phyloP scores from a whole-genome alignment of 331 rosid genomes.

The Malus hybrid region DNA sequence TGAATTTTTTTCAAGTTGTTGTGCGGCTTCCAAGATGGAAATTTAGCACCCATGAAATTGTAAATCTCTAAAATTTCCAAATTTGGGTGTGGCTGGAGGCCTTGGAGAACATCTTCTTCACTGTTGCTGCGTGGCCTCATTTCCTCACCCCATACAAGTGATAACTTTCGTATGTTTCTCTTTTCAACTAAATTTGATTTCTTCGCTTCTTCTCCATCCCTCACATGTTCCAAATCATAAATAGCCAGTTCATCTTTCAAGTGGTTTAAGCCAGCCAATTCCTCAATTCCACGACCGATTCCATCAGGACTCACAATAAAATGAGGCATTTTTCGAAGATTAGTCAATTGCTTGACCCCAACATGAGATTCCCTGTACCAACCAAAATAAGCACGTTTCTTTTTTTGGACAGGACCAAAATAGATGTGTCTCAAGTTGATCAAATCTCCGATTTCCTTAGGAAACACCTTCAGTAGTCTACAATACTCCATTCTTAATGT shows the following conservation, averaged over 20 bases:
- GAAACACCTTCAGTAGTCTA: rapidly evolving
- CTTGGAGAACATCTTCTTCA: neutral
- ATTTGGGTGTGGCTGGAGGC: neutral
- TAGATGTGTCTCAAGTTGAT: neutral
- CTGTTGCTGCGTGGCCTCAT: rapidly evolving
- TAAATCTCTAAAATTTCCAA: neutral
- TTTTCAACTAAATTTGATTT: neutral
- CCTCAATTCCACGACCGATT: neutral
- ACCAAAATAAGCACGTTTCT: neutral
- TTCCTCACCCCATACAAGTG: neutral
- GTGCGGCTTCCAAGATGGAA: no score
- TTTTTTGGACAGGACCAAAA: neutral
- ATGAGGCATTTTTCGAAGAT: neutral
- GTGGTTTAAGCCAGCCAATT: neutral
- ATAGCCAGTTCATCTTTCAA: neutral
- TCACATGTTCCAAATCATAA: no score
- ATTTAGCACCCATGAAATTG: neutral
- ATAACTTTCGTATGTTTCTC: neutral
- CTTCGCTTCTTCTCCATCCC: no score
- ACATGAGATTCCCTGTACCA: neutral
- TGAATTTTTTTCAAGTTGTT: neutral
- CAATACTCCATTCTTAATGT: neutral
- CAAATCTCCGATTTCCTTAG: neutral
- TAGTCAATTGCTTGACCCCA: neutral
- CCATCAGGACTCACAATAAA: neutral